phyloP scores from a whole-genome alignment of 2,329 filamentous ascomycete species.

The Xylariaceae sp. region DNA sequence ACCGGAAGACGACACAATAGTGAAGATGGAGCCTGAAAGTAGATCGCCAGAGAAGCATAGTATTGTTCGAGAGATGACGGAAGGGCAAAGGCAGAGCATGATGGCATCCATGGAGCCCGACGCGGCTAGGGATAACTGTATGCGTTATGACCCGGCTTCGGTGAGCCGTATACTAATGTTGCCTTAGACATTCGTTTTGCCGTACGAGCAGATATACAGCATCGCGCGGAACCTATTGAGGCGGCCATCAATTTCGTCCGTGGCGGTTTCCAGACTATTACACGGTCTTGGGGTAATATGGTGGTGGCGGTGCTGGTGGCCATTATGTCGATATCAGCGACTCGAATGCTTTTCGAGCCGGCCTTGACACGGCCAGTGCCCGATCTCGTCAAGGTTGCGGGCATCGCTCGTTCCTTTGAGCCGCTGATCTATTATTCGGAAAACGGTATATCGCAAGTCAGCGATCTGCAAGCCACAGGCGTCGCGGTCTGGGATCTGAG shows the following conservation, averaged over 20 bases:
- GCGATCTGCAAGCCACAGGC: slow-evolving; percentile 83
- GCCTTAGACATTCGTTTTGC: slow-evolving; percentile 78
- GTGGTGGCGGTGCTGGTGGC: slow-evolving; percentile 57
- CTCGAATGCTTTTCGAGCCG: slow-evolving; percentile 66
- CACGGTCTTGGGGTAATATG: slow-evolving; percentile 65
- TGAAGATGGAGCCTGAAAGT: slow-evolving; percentile 32
- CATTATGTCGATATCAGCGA: slow-evolving; percentile 59
- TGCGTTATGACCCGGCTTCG: slow-evolving; percentile 20
- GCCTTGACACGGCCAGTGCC: slow-evolving; percentile 64
- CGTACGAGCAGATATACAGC: slow-evolving; percentile 81
- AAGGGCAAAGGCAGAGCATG: slow-evolving; percentile 20
- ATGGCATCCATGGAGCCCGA: slow-evolving; percentile 26
- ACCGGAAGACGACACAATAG: slow-evolving; percentile 32
- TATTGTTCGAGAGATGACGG: slow-evolving; percentile 13
- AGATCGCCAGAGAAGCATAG: slow-evolving; percentile 19
- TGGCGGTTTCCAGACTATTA: slow-evolving; percentile 54
- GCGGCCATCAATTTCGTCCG: slow-evolving; percentile 62
- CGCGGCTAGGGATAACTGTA: slow-evolving; percentile 46
- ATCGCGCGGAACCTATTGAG: slow-evolving; percentile 80
- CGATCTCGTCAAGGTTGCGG: slow-evolving; percentile 86
- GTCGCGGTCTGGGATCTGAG: slow-evolving; percentile 93
- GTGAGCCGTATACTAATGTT: slow-evolving; percentile 13
- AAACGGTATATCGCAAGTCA: slow-evolving; percentile 79
- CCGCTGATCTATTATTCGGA: slow-evolving; percentile 94
- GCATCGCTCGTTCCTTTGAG: slow-evolving; percentile 86